Base-by-base conservation (phyloP, 2,329 filamentous ascomycete species). In the Pseudonectria foliicola region DNA sequence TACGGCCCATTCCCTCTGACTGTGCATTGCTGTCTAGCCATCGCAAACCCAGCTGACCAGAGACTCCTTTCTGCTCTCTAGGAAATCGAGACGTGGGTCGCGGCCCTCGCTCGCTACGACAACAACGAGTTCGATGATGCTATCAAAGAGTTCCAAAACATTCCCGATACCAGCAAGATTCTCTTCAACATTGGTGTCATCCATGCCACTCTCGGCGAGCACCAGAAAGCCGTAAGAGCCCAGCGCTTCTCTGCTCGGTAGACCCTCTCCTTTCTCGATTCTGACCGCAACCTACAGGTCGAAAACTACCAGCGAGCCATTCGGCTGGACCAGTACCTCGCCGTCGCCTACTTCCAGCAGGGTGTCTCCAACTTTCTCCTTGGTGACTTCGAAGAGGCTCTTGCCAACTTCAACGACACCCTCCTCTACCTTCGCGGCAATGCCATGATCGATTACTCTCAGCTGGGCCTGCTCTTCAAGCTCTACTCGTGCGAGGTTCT, bases 11-110 rank as follows among this genome's bases (percentile, higher is more conserved):
- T 27, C 26, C 31, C 23, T 21, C 23, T 29, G 31, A 21, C 27
- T 31, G 29, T 27, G 4, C 13, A 7, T 33, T 31, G 13, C 21
- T 7, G 25, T 14, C n/a, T 43, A 38, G 31, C 21, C 37, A 27
- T 37, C 30, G n/a, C n/a, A 18, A 13, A 31, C 29, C 14, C 13
- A 16, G 31, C 36, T 33, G 38, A 15, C 42, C 30, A 40, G 47
- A 52, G 34, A 49, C 37, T 31, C 14, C 21, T 34, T 30, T 33
- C 2, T n/a, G 34, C 27, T 7, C 28, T 26, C 40, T 45, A 94
- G 89, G 92, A 98, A 83, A 98, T 98, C 63, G 90, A 96, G 68
- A 94, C 87, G 32, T 98, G 92, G 92, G 92, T 96, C 49, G 72
- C 82, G 60, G 92, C 92, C 63, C 78, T 98, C 36, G 80, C 71